A percentile compares a stretch with the other conserved stretches of the same genome.
Conservation (phyloP, 208 protist genomes). For the Trypanosoma rangeli region DNA sequence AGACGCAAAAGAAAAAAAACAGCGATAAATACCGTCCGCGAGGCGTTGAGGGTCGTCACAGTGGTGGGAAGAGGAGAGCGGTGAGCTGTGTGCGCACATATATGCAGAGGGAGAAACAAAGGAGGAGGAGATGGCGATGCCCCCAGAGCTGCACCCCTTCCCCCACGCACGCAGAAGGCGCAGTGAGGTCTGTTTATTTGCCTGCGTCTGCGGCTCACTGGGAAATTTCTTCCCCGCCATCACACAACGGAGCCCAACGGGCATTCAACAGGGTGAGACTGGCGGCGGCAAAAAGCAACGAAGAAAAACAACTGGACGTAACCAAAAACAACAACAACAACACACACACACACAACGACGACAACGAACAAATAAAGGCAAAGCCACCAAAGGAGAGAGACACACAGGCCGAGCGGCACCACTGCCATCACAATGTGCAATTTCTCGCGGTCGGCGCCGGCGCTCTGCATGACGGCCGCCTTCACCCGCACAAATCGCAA, state of each 20-base stretch:
- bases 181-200: no score
- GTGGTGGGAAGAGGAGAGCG: not conserved
- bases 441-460: not conserved
- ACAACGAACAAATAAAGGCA: slow-evolving; percentile 9
- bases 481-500: not conserved
- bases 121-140: not conserved
- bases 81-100: not conserved
- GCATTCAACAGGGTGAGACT: no score
- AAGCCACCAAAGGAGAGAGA: not conserved
- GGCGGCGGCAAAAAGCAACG: slow-evolving; percentile 1
- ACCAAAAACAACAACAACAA: slow-evolving; percentile 1
- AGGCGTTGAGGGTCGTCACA: not conserved
- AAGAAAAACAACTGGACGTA: slow-evolving; percentile 5
- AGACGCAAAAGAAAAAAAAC: not conserved
- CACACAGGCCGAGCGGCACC: slow-evolving; percentile 1
- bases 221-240: no score
- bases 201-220: no score
- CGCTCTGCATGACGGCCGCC: not conserved
- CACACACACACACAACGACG: not conserved
- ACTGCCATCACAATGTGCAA: slow-evolving; percentile 11
- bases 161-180: no score
- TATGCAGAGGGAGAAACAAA: not conserved
- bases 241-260: no score
- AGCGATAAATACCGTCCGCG: not conserved
- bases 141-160: no score